Evolutionary conservation across 1,139 yeast genomes (phyloP).

Genomic region (Arxiozyma telluris): DNA sequence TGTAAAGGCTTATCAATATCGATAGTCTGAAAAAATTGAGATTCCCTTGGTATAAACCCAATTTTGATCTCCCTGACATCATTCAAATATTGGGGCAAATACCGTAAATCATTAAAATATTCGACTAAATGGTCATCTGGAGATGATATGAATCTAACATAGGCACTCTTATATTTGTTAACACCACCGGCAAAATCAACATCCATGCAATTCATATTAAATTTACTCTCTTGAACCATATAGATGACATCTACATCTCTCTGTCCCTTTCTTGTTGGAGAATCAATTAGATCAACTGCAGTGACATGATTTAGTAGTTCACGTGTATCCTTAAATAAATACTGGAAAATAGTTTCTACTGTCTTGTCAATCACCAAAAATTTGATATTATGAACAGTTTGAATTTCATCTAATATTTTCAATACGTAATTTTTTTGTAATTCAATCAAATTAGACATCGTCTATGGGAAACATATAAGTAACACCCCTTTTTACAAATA

Average conservation of each 20-base stretch:
- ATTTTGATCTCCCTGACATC: constrained; percentile 33
- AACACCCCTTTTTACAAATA: not conserved
- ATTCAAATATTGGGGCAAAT: constrained; percentile 28
- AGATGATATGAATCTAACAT: constrained; percentile 51
- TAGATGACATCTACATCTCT: constrained; percentile 51
- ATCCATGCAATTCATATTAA: constrained; percentile 47
- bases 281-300: constrained; percentile 48
- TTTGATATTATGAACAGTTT: constrained; percentile 31
- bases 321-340: constrained; percentile 29
- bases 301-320: constrained; percentile 35
- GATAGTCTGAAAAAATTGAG: constrained; percentile 37
- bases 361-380: constrained; percentile 37
- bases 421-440: constrained; percentile 26
- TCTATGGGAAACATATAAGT: not conserved
- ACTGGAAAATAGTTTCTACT: constrained; percentile 31
- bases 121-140: constrained; percentile 29
- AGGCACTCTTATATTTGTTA: constrained; percentile 48
- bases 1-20: constrained; percentile 49
- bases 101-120: constrained; percentile 25
- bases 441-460: constrained; percentile 27
- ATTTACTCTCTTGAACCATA: constrained; percentile 45
- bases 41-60: constrained; percentile 41
- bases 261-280: constrained; percentile 39
- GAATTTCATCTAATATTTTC: constrained; percentile 18
- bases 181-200: constrained; percentile 50